Conservation (phyloP, 1,284 basidiomycete species). For the Uromyces viciae-fabae region DNA sequence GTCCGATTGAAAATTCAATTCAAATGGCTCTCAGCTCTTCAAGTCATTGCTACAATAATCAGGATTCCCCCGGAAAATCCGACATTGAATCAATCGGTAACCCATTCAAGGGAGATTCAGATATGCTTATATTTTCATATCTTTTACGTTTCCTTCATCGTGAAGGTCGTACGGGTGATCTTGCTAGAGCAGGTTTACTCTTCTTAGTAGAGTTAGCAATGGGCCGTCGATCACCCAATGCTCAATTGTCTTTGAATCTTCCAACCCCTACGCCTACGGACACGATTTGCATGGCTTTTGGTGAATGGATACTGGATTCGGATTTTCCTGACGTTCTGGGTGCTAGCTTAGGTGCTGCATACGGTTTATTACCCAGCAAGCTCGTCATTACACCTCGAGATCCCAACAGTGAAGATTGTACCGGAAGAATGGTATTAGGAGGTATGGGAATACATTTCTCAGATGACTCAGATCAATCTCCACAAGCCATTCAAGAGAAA, state of each 20-base stretch:
- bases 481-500: conserved; percentile 60
- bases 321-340: conserved; percentile 95
- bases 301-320: conserved; percentile 87
- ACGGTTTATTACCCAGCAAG: conserved; percentile 83
- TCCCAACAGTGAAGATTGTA: conserved; percentile 10
- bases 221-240: conserved; percentile 58
- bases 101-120: conserved; percentile 74
- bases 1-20: conserved; percentile 60
- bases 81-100: conserved; percentile 40
- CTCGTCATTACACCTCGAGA: conserved; percentile 57
- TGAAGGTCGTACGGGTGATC: conserved; percentile 88
- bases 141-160: conserved; percentile 90
- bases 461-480: conserved; percentile 54
- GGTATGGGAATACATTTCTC: conserved; percentile 59
- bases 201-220: conserved; percentile 93
- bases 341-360: conserved; percentile 87
- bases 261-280: conserved; percentile 52
- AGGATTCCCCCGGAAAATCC: conserved; percentile 11
- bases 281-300: conserved; percentile 76
- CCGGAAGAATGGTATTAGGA: conserved; percentile 64
- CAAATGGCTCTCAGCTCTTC: conserved; percentile 51
- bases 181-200: conserved; percentile 82
- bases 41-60: conserved; percentile 4
- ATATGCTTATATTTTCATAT: conserved; percentile 91
- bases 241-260: not conserved